These are phyloP conservation scores for Chlamydomonas urium DNA, from an alignment of 139 green algal species.

Conservation along the genomic window DNA sequence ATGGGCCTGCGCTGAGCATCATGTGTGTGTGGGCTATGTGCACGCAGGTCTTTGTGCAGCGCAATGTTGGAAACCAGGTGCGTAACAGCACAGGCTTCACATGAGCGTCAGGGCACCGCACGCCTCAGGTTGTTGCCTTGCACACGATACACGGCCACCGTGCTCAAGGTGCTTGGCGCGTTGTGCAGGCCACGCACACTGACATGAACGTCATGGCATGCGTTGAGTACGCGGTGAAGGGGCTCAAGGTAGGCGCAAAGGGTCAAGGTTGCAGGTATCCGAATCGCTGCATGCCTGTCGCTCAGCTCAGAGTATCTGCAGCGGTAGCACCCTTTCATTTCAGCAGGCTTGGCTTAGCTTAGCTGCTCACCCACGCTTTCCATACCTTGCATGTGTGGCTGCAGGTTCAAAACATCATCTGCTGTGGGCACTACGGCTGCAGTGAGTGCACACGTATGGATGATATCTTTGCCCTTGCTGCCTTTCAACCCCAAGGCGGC, in stretches of 20 bases:
- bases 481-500: not conserved
- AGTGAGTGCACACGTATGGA: conserved; percentile 28
- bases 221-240: conserved; percentile 69
- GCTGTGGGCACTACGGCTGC: conserved; percentile 80
- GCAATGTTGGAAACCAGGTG: conserved; percentile 29
- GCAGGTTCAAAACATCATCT: conserved; percentile 55
- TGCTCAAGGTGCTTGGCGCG: not conserved
- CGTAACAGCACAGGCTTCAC: not conserved
- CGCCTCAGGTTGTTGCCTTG: not conserved
- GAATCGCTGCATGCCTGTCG: too few relatives aligned
- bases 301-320: too few relatives aligned
- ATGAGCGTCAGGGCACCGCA: not conserved
- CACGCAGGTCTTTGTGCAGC: not conserved
- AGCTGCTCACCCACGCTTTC: conserved; percentile 33
- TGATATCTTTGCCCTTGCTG: not conserved
- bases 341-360: not conserved
- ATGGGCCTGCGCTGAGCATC: conserved; percentile 2
- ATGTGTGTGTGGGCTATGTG: too few relatives aligned
- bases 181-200: conserved; percentile 59
- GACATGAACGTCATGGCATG: conserved; percentile 77
- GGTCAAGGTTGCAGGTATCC: too few relatives aligned
- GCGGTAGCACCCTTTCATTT: not conserved
- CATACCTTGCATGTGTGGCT: conserved; percentile 34
- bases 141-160: too few relatives aligned
- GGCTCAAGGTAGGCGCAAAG: conserved; percentile 54